Evolutionary conservation across 495 filamentous ascomycete genomes (phyloP).

Genomic region (Neurospora intermedia): DNA sequence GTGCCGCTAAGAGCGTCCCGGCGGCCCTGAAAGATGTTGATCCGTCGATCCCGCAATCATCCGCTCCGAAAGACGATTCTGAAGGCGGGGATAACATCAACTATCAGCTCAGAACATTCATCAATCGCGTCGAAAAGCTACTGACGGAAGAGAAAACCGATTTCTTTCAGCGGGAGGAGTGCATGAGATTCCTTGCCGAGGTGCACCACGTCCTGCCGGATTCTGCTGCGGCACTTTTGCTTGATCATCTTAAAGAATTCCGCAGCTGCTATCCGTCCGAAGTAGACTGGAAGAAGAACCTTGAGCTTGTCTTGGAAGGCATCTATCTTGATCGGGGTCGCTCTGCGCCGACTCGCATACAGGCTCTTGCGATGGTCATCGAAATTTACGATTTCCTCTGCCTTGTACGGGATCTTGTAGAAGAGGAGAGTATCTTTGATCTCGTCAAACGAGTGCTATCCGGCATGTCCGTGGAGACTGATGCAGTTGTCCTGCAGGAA

Average conservation of each 20-base stretch:
- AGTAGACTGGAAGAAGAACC: constrained; percentile 53
- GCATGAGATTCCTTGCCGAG: constrained; percentile 59
- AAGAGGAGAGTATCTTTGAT: constrained; percentile 30
- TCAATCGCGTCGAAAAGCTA: constrained; percentile 34
- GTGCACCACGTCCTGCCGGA: constrained; percentile 48
- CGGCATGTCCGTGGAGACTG: constrained; percentile 44
- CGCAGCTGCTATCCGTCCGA: constrained; percentile 63
- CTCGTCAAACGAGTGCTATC: constrained; percentile 36
- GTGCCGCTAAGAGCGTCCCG: constrained; percentile 28
- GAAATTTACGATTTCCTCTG: constrained; percentile 55
- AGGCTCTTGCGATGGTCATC: constrained; percentile 55
- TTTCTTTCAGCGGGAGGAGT: constrained; percentile 47
- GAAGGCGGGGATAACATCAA: constrained; percentile 26
- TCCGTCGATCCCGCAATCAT: background rate
- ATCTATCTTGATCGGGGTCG: constrained; percentile 57
- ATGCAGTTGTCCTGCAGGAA: constrained; percentile 40
- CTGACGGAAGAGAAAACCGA: constrained; percentile 24
- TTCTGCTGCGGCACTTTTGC: constrained; percentile 44
- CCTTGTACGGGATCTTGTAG: constrained; percentile 40
- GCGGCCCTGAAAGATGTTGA: constrained; percentile 6
- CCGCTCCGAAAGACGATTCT: constrained; percentile 10
- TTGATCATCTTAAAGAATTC: constrained; percentile 49
- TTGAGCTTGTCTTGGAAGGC: constrained; percentile 47
- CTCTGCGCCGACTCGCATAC: constrained; percentile 53
- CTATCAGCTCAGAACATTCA: constrained; percentile 23